These are phyloP conservation scores for Pistacia vera DNA, from an alignment of 345 rosid species.

Conservation along the genomic window DNA sequence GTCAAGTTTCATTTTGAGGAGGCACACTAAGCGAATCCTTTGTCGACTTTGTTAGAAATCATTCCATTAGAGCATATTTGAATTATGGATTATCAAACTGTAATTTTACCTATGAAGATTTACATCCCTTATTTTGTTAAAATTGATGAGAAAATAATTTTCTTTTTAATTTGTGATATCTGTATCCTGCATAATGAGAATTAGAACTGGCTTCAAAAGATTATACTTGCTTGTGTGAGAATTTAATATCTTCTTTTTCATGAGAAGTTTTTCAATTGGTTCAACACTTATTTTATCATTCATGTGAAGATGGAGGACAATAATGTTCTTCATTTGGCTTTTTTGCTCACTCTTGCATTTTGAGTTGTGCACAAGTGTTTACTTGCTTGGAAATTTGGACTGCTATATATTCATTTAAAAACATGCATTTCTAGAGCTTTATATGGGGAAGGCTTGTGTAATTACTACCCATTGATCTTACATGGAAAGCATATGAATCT, in stretches of 20 bases:
- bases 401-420: neutral
- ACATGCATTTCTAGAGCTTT: neutral
- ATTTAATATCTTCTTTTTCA: neutral
- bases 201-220: neutral
- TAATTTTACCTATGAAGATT: neutral
- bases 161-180: neutral
- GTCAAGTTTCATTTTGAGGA: too few species aligned
- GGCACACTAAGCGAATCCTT: too few species aligned
- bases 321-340: neutral
- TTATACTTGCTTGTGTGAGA: neutral
- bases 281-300: neutral
- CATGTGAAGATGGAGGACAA: neutral
- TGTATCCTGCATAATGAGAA: neutral
- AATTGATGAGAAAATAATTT: neutral
- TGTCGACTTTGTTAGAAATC: too few species aligned
- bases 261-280: neutral
- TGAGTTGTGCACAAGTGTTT: neutral
- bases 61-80: neutral
- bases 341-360: neutral
- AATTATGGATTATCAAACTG: too few species aligned
- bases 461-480: too few species aligned
- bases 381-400: neutral
- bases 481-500: too few species aligned
- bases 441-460: too few species aligned
- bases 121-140: neutral